phyloP scores from a whole-genome alignment of 768 basidiomycete species.

The Epithele typhae region DNA sequence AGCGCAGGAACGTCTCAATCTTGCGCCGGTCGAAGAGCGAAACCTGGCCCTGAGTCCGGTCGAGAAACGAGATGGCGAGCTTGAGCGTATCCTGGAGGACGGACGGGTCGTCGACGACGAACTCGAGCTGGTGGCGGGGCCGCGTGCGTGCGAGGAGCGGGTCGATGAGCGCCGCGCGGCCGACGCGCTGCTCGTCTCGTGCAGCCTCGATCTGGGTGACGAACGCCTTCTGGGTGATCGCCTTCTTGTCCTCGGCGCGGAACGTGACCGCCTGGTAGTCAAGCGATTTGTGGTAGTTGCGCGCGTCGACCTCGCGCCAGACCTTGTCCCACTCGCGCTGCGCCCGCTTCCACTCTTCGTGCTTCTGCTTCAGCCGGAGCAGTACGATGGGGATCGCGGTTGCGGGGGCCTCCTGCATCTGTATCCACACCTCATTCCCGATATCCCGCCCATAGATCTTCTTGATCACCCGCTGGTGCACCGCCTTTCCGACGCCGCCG shows the following conservation, averaged over 20 bases:
- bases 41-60: constrained; percentile 79
- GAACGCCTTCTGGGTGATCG: constrained; percentile 68
- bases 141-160: constrained; percentile 54
- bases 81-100: constrained; percentile 87
- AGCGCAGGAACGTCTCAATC: constrained; percentile 79
- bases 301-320: constrained; percentile 94
- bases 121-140: constrained; percentile 77
- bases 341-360: constrained; percentile 97
- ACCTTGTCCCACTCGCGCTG: constrained; percentile 99
- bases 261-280: constrained; percentile 92
- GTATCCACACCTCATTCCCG: constrained; percentile 75
- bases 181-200: constrained; percentile 73
- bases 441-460: constrained; percentile 93
- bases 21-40: constrained; percentile 67
- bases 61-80: constrained; percentile 85
- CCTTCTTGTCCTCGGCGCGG: constrained; percentile 88
- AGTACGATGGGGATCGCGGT: constrained; percentile 89
- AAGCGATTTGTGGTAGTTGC: constrained; percentile 90
- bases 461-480: constrained; percentile 91
- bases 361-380: constrained; percentile 87
- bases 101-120: constrained; percentile 63
- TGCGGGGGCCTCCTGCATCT: constrained; percentile 90
- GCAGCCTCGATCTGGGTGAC: constrained; percentile 82
- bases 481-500: constrained; percentile 76
- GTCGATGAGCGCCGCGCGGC: constrained; percentile 57